Evolutionary conservation across 2,329 filamentous ascomycete species (phyloP), one percentile per base, ranked within the genome.

Genomic region (Botryosphaeria dothidea): DNA sequence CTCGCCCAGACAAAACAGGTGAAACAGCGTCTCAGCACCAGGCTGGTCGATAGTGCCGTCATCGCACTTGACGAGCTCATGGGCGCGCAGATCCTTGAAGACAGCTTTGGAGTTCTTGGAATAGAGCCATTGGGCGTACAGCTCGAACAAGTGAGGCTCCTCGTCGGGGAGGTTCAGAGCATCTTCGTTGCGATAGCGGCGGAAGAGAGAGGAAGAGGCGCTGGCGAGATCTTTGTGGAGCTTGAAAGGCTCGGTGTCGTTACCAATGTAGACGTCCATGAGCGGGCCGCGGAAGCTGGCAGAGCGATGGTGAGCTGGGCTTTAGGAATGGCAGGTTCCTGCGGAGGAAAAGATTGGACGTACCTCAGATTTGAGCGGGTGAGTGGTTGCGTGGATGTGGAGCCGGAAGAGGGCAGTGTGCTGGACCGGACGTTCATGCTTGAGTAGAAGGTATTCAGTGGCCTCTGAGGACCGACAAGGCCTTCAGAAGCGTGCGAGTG

Each of bases 1-100:
- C 3, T 67, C 65, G 4, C 69, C 73, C 0, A 76, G 63, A 13
- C 71, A 29, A 65, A 73, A 74, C 27, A 61, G 45, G 9, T 65
- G 23, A 31, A 58, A 43, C 27, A 61, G 57, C 5, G 17, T 8
- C 6, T 27, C 36, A 15, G 54, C 54, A 36, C 54, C 54, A 11
- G 54, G 54, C 54, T 27, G 29, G 36, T 57, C 54, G 13, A 9
- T 13, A 4, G 34, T 15, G 0, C 36, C 54, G 17, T 43, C 23
- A 23, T 21, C 23, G 15, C 19, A 13, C 15, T 9, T 4, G 36
- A 43, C 23, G 7, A 27, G 4, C 17, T 57, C 36, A 23, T 57
- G 54, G 13, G 54, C 54, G 15, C 31, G 34, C 6, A 57, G 21
- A 15, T 27, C 21, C 23, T 43, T 41, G 6, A 57, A n/a, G 15